Evolutionary conservation across 1,139 yeast genomes (phyloP), one percentile per base, ranked within the genome.

Genomic region (Sugiyamaella castrensis): DNA sequence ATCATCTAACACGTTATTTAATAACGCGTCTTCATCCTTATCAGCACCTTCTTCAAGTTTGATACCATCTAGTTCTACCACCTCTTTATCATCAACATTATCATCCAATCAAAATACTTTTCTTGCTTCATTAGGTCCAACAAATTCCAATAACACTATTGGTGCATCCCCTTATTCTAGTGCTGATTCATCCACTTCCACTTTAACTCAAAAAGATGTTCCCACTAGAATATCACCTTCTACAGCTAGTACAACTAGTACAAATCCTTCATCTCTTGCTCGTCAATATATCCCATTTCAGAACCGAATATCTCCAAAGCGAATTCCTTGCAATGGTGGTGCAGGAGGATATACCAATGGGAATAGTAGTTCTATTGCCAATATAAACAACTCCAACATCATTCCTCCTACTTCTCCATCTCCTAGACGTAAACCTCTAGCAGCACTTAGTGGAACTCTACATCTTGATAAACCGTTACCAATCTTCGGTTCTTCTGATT

Each of bases 241-340:
- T 32, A 15, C n/a, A n/a, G n/a, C 5, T 19, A 5, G 24, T 4
- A 19, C 46, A 13, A 42, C 28, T 8, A 40, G 35, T n/a, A n/a
- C n/a, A n/a, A n/a, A n/a, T 2, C 46, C 36, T 38, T 50, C 31
- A 29, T 49, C 35, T 27, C 37, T 34, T 30, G 45, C 46, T 34
- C 43, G 44, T 41, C 55, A 28, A 45, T 52, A 33, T 48, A 49
- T 36, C 45, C 50, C 44, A 7, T 48, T 48, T 11, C 48, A 52
- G 43, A 41, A 52, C 41, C 4, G 47, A 38, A 33, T 51, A 28
- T 41, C 53, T 19, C 39, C 50, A 19, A 42, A 44, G 15, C 47
- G 46, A 12, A 16, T 37, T 19, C 16, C 36, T 13, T 33, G 37
- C 15, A 33, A 12, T 33, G 37, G 37, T 33, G 6, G 19, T 35